A percentile compares a stretch with the other conserved stretches of the same genome.
phyloP scores from a whole-genome alignment of 805 yeast genomes.

The Maudiozyma pseudohumilis region DNA sequence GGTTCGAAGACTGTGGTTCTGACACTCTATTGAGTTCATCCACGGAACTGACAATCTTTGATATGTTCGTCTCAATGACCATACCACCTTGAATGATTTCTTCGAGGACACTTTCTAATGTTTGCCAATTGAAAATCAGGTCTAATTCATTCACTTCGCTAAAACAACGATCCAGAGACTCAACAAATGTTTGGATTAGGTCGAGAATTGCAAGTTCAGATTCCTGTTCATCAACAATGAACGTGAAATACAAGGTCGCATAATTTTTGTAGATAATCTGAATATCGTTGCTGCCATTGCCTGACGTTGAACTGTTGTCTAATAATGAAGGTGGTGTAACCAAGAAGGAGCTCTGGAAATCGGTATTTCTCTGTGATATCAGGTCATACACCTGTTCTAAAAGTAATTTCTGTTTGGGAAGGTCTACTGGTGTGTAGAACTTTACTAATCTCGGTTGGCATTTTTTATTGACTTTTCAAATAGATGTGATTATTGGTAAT shows the following conservation, averaged over 20 bases:
- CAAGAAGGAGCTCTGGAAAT: constrained; percentile 76
- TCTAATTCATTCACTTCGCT: constrained; percentile 92
- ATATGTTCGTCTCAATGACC: constrained; percentile 89
- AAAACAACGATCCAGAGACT: constrained; percentile 86
- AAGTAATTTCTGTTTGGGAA: constrained; percentile 69
- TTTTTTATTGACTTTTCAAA: constrained; percentile 66
- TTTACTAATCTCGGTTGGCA: constrained; percentile 84
- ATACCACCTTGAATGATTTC: constrained; percentile 96
- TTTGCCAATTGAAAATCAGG: constrained; percentile 98
- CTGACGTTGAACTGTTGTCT: constrained; percentile 12
- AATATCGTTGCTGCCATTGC: constrained; percentile 32
- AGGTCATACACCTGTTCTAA: constrained; percentile 75
- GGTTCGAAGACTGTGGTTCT: constrained; percentile 17
- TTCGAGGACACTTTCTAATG: constrained; percentile 77
- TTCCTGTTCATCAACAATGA: constrained; percentile 92
- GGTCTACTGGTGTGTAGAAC: constrained; percentile 86
- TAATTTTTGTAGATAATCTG: constrained; percentile 89
- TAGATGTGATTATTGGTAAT: neutral
- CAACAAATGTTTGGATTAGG: constrained; percentile 92
- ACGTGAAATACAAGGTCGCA: constrained; percentile 92
- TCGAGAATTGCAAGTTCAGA: constrained; percentile 89
- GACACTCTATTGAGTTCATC: constrained; percentile 39
- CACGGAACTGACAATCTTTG: constrained; percentile 68
- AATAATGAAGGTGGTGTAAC: constrained; percentile 74
- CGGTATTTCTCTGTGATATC: constrained; percentile 53